Conservation (phyloP, 2,329 filamentous ascomycete genomes). For the Parastagonospora nodorum region DNA sequence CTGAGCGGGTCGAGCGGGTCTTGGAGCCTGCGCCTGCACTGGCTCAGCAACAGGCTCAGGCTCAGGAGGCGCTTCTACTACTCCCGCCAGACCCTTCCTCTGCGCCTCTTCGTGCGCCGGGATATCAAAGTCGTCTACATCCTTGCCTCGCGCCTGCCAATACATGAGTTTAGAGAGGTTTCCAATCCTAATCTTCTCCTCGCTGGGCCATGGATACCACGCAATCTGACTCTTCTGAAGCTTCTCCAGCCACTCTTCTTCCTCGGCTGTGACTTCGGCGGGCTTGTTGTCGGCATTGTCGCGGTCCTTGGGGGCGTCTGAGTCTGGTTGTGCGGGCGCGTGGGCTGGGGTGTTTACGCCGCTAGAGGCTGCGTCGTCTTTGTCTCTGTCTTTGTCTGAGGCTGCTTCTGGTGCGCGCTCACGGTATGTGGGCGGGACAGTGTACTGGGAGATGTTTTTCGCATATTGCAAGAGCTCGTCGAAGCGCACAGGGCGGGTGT, state of each 20-base stretch:
- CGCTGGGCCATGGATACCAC: slow-evolving; percentile 78
- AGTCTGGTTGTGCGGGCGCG: slow-evolving; percentile 27
- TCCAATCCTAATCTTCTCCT: slow-evolving; percentile 71
- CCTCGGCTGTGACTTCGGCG: slow-evolving; percentile 33
- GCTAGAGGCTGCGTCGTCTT: slow-evolving; percentile 25
- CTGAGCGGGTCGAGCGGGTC: no score
- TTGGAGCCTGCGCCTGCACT: neutral
- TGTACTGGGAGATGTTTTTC: slow-evolving; percentile 78
- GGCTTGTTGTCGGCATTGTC: slow-evolving; percentile 12
- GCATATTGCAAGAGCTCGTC: slow-evolving; percentile 78
- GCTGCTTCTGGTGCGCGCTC: slow-evolving; percentile 27
- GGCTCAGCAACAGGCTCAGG: neutral
- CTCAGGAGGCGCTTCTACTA: neutral
- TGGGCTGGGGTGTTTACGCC: slow-evolving; percentile 33
- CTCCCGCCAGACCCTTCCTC: slow-evolving; percentile 3
- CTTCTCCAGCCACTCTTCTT: slow-evolving; percentile 42
- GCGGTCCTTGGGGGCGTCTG: slow-evolving; percentile 18
- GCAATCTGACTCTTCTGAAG: slow-evolving; percentile 31
- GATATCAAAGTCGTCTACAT: slow-evolving; percentile 27
- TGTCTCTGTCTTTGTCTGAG: slow-evolving; percentile 23
- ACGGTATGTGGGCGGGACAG: slow-evolving; percentile 67
- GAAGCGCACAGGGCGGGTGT: slow-evolving; percentile 62
- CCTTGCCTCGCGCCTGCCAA: slow-evolving; percentile 26
- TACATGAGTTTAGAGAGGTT: slow-evolving; percentile 55
- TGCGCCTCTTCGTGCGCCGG: slow-evolving; percentile 28